Percentiles rank a stretch among this genome's conserved stretches.
Conservation (phyloP, 2,329 filamentous ascomycete genomes). For the Lasiodiplodia gonubiensis region DNA sequence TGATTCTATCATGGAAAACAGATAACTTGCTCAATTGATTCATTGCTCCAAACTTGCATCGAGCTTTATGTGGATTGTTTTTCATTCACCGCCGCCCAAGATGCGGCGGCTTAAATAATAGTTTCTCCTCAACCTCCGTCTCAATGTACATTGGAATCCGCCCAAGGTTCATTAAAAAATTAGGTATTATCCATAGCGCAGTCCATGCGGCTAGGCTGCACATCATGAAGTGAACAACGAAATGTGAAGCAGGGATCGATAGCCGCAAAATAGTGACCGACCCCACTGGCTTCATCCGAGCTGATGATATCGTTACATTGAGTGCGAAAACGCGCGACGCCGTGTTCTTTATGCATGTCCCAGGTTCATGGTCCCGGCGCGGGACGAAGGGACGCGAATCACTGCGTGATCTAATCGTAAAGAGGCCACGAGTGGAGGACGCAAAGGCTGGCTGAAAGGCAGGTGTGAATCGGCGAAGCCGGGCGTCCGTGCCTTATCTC, state of each 20-base stretch:
- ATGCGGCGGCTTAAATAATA: constrained; percentile 1
- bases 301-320: constrained; percentile 21
- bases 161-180: constrained; percentile 24
- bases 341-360: constrained; percentile 10
- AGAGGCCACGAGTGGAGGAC: background rate
- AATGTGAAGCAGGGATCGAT: constrained; percentile 4
- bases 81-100: constrained; percentile 17
- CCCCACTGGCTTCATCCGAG: constrained; percentile 6
- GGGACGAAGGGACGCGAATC: background rate
- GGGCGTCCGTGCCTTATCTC: constrained; percentile 56
- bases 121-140: background rate
- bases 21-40: constrained; percentile 4
- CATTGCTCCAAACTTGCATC: background rate
- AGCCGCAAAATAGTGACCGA: background rate
- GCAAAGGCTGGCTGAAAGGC: background rate
- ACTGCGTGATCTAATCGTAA: constrained; percentile 15
- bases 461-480: background rate
- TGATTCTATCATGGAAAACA: background rate
- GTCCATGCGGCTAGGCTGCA: constrained; percentile 20
- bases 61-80: background rate
- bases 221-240: constrained; percentile 24
- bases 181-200: constrained; percentile 23
- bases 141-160: constrained; percentile 19
- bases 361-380: background rate
- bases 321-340: constrained; percentile 18